Evolutionary conservation across 2,329 filamentous ascomycete species (phyloP).

Genomic region (Aspergillus quadricinctus): DNA sequence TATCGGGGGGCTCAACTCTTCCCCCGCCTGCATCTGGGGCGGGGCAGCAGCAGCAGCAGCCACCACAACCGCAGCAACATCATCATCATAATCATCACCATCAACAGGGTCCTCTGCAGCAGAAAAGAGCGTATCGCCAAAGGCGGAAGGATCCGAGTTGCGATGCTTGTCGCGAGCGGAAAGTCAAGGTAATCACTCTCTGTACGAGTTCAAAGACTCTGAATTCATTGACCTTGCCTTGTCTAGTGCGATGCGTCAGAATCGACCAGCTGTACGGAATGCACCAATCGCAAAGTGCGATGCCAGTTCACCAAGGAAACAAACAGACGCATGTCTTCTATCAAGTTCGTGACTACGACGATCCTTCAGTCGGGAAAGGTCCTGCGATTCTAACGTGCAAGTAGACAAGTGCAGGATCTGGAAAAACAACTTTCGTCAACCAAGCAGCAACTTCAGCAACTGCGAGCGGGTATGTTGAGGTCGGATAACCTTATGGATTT

Average conservation of each 20-base stretch:
- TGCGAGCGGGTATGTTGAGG: conserved; percentile 61
- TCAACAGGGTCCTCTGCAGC: conserved; percentile 62
- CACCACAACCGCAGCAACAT: background rate
- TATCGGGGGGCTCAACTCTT: conserved; percentile 32
- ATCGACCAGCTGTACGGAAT: conserved; percentile 93
- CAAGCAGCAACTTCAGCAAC: conserved; percentile 71
- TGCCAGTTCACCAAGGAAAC: conserved; percentile 99
- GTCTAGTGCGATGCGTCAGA: conserved; percentile 86
- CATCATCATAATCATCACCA: conserved; percentile 23
- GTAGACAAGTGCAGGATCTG: conserved; percentile 83
- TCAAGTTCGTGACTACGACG: conserved; percentile 59
- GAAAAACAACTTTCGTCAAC: conserved; percentile 83
- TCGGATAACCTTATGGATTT: conserved; percentile 44
- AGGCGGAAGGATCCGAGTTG: conserved; percentile 94
- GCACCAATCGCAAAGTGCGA: conserved; percentile 91
- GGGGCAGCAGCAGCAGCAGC: conserved; percentile 44
- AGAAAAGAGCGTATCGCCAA: conserved; percentile 93
- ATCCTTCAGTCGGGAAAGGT: conserved; percentile 1
- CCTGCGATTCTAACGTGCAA: conserved; percentile 15
- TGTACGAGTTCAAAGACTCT: background rate
- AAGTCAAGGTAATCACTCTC: conserved; percentile 53
- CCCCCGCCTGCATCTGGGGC: conserved; percentile 38
- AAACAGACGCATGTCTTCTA: conserved; percentile 96
- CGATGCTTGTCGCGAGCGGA: conserved; percentile 86
- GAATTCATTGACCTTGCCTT: conserved; percentile 1